These are phyloP conservation scores for Penicillium sp. DNA, from an alignment of 2,329 filamentous ascomycete species.

Conservation along the genomic window DNA sequence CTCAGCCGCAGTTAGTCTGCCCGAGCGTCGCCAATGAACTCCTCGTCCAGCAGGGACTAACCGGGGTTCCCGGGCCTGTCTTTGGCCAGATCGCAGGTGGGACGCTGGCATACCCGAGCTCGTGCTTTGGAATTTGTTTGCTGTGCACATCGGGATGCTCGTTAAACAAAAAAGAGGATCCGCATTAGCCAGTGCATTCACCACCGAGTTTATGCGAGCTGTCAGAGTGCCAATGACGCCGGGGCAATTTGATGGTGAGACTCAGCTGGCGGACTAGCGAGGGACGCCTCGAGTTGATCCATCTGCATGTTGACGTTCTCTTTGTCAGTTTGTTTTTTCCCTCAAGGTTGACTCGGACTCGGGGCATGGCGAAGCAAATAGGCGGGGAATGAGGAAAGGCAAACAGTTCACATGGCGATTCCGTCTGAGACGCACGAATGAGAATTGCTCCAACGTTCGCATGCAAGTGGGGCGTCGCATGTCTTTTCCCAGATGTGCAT, in stretches of 20 bases:
- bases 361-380: background rate
- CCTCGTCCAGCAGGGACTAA: background rate
- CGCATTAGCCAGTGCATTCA: background rate
- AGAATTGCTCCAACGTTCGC: slow-evolving; percentile 9
- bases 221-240: background rate
- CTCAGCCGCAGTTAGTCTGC: slow-evolving; percentile 6
- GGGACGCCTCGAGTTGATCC: background rate
- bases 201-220: background rate
- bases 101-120: background rate
- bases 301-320: too few species aligned
- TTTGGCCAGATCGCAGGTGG: background rate
- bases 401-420: slow-evolving; percentile 7
- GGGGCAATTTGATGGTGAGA: background rate
- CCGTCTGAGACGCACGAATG: slow-evolving; percentile 9
- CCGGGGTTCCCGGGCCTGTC: background rate
- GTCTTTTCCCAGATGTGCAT: background rate
- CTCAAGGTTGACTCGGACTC: background rate
- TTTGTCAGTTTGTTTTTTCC: too few species aligned
- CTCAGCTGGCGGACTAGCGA: background rate
- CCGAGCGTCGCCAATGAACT: slow-evolving; percentile 17
- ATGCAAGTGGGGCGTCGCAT: slow-evolving; percentile 11
- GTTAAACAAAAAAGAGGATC: background rate
- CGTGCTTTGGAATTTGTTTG: background rate
- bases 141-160: background rate
- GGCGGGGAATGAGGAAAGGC: background rate